Percentiles rank a stretch among this genome's conserved stretches.
These are phyloP conservation scores for Mycena olivaceomarginata DNA, from an alignment of 768 basidiomycete species.

Conservation along the genomic window DNA sequence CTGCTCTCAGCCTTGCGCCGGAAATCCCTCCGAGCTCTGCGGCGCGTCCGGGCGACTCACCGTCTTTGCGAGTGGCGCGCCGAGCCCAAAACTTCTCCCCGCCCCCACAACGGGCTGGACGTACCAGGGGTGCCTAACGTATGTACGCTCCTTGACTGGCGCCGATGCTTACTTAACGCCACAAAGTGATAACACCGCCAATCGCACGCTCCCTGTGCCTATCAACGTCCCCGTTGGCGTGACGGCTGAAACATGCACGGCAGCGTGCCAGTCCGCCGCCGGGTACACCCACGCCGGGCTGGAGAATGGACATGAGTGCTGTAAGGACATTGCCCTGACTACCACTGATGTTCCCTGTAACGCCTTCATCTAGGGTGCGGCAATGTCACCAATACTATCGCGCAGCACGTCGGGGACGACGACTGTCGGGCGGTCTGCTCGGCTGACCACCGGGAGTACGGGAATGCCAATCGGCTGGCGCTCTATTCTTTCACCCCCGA, in stretches of 20 bases:
- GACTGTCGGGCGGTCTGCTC: constrained; percentile 64
- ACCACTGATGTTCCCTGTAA: constrained; percentile 6
- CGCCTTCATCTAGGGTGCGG: constrained; percentile 59
- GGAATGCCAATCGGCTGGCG: constrained; percentile 61
- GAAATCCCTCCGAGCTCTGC: constrained; percentile 72
- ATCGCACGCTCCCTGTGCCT: constrained; percentile 57
- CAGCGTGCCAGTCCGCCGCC: constrained; percentile 65
- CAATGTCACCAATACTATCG: constrained; percentile 55
- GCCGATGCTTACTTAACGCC: constrained; percentile 24
- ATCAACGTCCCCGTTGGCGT: constrained; percentile 66
- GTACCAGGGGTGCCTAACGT: constrained; percentile 82
- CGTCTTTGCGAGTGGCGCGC: constrained; percentile 72
- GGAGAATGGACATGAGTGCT: constrained; percentile 70
- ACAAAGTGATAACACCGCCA: constrained; percentile 56
- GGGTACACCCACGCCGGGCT: constrained; percentile 64
- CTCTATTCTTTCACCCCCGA: constrained; percentile 58
- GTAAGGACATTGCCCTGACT: constrained; percentile 55
- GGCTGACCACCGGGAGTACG: constrained; percentile 60
- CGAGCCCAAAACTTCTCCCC: constrained; percentile 69
- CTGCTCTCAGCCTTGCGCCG: constrained; percentile 73
- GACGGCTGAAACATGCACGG: constrained; percentile 69
- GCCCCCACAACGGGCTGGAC: constrained; percentile 68
- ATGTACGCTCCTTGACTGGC: constrained; percentile 38
- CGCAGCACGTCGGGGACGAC: constrained; percentile 60
- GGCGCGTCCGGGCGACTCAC: constrained; percentile 72